These are phyloP conservation scores for Candida rishiriensis DNA, from an alignment of 805 yeast species.

Conservation along the genomic window DNA sequence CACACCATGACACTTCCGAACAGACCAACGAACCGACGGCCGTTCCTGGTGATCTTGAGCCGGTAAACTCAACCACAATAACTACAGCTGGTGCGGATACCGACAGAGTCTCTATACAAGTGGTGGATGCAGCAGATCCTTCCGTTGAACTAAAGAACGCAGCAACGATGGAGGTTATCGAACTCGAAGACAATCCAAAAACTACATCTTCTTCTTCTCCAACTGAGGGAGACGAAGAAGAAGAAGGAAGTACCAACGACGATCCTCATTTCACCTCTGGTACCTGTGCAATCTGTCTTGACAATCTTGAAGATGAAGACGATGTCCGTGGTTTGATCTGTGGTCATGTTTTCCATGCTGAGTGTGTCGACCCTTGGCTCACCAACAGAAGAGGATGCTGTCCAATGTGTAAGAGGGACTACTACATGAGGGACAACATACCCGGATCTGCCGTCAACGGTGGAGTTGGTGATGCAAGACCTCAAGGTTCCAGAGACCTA, in stretches of 20 bases:
- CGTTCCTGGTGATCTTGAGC: background rate
- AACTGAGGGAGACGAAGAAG: constrained; percentile 4
- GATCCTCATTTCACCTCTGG: constrained; percentile 58
- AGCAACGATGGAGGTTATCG: constrained; percentile 8
- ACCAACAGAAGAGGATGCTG: constrained; percentile 72
- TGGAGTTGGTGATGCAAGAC: too few relatives aligned
- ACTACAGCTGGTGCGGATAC: background rate
- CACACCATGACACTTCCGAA: constrained; percentile 22
- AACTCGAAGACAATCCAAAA: background rate
- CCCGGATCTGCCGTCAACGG: background rate
- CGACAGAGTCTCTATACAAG: constrained; percentile 2
- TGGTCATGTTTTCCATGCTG: constrained; percentile 79
- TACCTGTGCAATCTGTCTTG: constrained; percentile 75
- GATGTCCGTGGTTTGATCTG: constrained; percentile 70
- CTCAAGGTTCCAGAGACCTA: constrained; percentile 10
- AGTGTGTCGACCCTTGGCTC: constrained; percentile 80
- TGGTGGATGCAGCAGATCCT: constrained; percentile 1
- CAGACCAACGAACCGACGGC: background rate
- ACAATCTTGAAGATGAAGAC: constrained; percentile 56
- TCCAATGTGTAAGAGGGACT: constrained; percentile 77
- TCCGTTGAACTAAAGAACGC: too few relatives aligned
- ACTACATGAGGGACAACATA: constrained; percentile 37
- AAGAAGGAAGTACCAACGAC: background rate
- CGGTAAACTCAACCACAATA: background rate
- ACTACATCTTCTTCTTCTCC: constrained; percentile 1